A percentile compares a stretch with the other conserved stretches of the same genome.
These are phyloP conservation scores for Tuctoria greenei DNA, from an alignment of 176 grass and related monocot genomes.

Conservation along the genomic window DNA sequence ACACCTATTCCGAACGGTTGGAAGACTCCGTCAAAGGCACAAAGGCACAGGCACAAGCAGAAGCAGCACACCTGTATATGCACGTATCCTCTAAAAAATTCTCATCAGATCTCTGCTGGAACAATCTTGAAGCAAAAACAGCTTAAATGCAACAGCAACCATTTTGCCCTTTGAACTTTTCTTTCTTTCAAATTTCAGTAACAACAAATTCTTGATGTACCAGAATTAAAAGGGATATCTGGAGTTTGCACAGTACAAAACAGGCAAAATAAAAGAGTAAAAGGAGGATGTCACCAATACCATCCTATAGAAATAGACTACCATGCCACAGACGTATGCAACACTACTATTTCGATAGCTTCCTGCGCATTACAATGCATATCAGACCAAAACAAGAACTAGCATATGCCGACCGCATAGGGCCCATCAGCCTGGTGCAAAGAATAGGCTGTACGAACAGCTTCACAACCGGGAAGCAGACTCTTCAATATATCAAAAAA, in stretches of 20 bases:
- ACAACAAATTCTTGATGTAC: constrained; percentile 19
- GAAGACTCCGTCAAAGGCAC: not conserved
- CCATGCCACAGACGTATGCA: constrained; percentile 4
- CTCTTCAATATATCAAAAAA: constrained; percentile 36
- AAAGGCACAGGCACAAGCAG: not conserved
- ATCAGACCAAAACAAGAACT: constrained; percentile 20
- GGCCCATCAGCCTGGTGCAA: constrained; percentile 32
- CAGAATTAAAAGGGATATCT: not conserved
- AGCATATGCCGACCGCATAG: constrained; percentile 4
- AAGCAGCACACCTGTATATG: not conserved
- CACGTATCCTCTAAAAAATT: not conserved
- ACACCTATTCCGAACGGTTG: too few relatives aligned
- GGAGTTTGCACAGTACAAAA: not conserved
- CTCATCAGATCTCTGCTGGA: not conserved
- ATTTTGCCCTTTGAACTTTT: not conserved
- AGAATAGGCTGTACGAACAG: constrained; percentile 45
- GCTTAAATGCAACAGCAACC: not conserved
- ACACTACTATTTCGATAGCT: too few relatives aligned
- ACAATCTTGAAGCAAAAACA: not conserved
- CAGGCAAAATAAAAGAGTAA: not conserved
- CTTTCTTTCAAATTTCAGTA: not conserved
- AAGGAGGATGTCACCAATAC: constrained; percentile 25
- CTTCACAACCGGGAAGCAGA: constrained; percentile 48
- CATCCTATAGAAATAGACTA: constrained; percentile 26
- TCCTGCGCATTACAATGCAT: constrained; percentile 21